These are phyloP conservation scores for Fimicolochytrium jonesii DNA, from an alignment of 192 early-diverging fungal genomes.

Conservation along the genomic window DNA sequence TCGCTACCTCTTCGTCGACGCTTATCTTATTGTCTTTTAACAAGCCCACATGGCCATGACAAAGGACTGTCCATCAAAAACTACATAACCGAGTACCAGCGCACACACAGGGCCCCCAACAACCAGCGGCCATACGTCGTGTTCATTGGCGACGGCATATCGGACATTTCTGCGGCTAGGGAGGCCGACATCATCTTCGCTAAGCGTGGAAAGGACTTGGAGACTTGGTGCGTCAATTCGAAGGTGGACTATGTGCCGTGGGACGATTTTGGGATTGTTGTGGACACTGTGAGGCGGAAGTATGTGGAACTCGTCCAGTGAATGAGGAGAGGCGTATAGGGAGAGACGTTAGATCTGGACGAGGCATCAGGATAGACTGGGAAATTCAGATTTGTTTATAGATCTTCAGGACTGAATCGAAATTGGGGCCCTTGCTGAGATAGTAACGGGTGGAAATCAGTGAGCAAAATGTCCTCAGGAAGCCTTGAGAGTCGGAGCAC, in stretches of 20 bases:
- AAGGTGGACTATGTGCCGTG: conserved; percentile 52
- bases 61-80: conserved; percentile 39
- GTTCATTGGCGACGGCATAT: conserved; percentile 77
- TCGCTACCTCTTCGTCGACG: not conserved
- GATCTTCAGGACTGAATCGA: too few species aligned
- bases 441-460: too few species aligned
- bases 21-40: too few species aligned
- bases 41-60: conserved; percentile 59
- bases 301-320: not conserved
- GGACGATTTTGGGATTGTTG: conserved; percentile 47
- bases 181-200: conserved; percentile 75
- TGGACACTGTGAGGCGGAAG: conserved; percentile 1
- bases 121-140: conserved; percentile 43
- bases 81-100: not conserved
- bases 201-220: conserved; percentile 63
- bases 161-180: conserved; percentile 70
- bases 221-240: conserved; percentile 60
- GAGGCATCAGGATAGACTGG: too few species aligned
- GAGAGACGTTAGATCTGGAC: too few species aligned
- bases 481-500: too few species aligned
- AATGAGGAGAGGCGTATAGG: too few species aligned
- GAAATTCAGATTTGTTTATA: too few species aligned
- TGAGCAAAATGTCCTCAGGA: too few species aligned
- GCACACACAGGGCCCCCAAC: conserved; percentile 1
- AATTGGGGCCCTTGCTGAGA: too few species aligned